Base-by-base conservation (phyloP, 1,139 yeast genomes). In the Debaryomyces subglobosus region DNA sequence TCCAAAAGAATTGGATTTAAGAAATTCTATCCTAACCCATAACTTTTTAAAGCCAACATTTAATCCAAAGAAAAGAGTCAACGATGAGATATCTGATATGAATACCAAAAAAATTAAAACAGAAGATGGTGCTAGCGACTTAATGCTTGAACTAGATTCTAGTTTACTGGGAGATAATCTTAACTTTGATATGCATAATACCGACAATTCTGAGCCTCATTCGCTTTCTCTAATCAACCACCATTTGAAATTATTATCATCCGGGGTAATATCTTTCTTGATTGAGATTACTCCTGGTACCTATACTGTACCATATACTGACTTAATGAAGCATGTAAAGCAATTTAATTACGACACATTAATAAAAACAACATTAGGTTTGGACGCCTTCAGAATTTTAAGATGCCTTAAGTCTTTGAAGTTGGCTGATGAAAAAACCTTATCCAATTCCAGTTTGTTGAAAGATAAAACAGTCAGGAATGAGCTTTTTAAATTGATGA, bases 391-490 rank as follows among this genome's bases (percentile, higher is more conserved):
- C 51, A 76, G 95, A 47, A 72, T 89, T 7, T 71, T 89, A 52
- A 78, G 92, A 55, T 84, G 94, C 56, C 76, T 89, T 40, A 78
- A 86, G 53, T 78, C 79, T 5, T 78, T 84, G 58, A 84, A 84
- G 56, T 74, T 90, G 50, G 87, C 86, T 3, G 96, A 95, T 53
- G 98, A 94, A 62, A 90, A 91, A 61, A 77, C 86, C n/a, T 78
- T 92, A 48, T 81, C 92, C 37, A 85, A 87, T 45, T 70, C 82
- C 15, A 95, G 94, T 1, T 69, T 94, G 47, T 75, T 92, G 65
- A 88, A 82, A 55, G 95, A 89, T 49, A 82, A 82, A 53, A 87
- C 86, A 29, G 89, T 91, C 7, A 77, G 97, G 52, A 82, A 81
- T 40, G 81, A 84, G 46, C 65, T 86, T 35, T 78, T 83, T 47